Evolutionary conservation across 495 filamentous ascomycete species (phyloP).

Genomic region (Xylaria flabelliformis): DNA sequence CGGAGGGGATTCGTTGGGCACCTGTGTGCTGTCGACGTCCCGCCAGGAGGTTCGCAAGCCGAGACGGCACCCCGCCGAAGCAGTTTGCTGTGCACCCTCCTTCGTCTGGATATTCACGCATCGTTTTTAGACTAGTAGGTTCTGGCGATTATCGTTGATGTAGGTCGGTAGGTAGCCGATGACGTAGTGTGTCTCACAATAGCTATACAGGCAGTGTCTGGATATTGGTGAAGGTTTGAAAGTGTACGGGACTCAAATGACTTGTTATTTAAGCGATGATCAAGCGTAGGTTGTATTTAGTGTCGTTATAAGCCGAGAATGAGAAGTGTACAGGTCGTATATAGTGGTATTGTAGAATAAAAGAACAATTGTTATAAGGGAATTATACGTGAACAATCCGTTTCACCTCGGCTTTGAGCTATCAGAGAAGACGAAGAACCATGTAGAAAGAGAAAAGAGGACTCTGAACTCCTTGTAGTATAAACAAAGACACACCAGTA

Average conservation of each 20-base stretch:
- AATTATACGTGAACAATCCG: background rate
- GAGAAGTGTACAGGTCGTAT: background rate
- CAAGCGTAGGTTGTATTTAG: background rate
- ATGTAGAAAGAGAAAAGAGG: background rate
- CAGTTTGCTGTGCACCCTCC: background rate
- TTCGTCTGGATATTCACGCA: conserved; percentile 9
- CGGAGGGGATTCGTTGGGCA: background rate
- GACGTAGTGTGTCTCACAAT: background rate
- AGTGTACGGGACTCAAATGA: background rate
- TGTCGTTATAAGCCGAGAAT: background rate
- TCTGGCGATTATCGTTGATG: background rate
- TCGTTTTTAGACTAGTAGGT: background rate
- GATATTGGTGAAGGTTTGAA: background rate
- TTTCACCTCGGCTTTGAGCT: background rate
- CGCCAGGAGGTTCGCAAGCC: background rate
- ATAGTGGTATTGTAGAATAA: background rate
- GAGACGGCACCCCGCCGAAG: conserved; percentile 5
- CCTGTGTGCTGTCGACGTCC: background rate
- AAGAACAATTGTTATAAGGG: background rate
- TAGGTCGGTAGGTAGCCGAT: background rate
- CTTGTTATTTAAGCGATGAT: background rate
- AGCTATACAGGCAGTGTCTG: background rate
- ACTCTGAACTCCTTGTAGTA: background rate
- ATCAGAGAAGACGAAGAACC: background rate
- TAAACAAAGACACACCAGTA: background rate